Conservation (phyloP, 345 rosid species). For the Lumnitzera littorea region DNA sequence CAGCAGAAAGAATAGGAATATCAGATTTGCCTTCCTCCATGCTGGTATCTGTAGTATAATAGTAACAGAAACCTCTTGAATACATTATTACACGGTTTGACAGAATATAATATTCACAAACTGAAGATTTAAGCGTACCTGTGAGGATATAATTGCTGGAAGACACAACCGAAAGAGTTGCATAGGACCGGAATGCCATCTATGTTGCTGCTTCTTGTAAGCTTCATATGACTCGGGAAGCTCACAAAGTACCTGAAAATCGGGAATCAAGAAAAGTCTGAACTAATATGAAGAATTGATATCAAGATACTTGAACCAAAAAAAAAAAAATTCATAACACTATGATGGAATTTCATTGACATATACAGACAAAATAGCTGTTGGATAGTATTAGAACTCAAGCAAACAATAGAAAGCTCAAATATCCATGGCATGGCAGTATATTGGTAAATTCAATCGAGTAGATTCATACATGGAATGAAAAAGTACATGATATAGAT, state of each 20-base stretch:
- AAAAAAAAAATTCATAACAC: not conserved
- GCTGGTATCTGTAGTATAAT: conserved; percentile 49
- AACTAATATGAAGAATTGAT: not conserved
- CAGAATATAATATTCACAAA: not conserved
- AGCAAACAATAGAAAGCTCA: no score
- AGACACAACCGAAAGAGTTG: conserved; percentile 85
- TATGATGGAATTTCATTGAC: no score
- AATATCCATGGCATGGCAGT: no score
- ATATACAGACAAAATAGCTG: no score
- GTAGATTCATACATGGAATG: not conserved
- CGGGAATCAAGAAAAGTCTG: conserved; percentile 7
- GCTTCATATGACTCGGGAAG: conserved; percentile 89
- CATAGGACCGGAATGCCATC: conserved; percentile 96
- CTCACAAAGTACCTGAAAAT: conserved; percentile 67
- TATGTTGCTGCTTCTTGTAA: conserved; percentile 89
- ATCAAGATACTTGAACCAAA: not conserved
- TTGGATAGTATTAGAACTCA: no score
- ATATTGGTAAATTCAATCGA: not conserved
- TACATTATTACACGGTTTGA: not conserved
- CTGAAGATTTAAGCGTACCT: conserved; percentile 32
- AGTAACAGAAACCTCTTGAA: conserved; percentile 9
- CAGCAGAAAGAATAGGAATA: conserved; percentile 63
- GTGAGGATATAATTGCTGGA: conserved; percentile 64
- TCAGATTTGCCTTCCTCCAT: conserved; percentile 78
- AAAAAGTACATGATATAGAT: not conserved